Evolutionary conservation across 2,329 filamentous ascomycete species (phyloP), one percentile per base, ranked within the genome.

Genomic region (Ophiocordyceps camponoti-leonardi): DNA sequence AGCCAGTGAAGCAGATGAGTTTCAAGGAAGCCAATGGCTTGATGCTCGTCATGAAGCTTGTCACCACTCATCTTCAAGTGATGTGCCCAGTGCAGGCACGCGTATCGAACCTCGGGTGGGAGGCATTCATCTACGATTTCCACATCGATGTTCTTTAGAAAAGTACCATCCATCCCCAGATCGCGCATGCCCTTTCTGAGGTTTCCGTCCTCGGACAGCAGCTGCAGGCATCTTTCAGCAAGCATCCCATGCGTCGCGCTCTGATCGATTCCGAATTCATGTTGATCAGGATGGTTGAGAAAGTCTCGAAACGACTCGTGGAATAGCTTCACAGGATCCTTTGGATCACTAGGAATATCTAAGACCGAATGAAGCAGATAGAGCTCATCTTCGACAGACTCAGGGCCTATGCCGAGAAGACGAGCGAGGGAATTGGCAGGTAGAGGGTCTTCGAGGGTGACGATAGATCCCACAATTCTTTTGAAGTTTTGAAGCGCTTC

Each of bases 1-100:
- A 67, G 52, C 63, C 62, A 67, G 47, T 66, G 53, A 5, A 68
- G 62, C 42, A 67, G 53, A 47, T 66, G 59, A 10, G 47, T 31
- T 23, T 53, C 45, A 2, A 68, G 52, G 49, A 68, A 68, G 54
- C 52, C 11, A 6, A 46, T 35, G 7, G 22, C 45, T 33, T 35
- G 7, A 5, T 48, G 18, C 19, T 49, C 47, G 43, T 64, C 58
- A 42, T 48, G 46, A 47, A 61, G 53, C 37, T 46, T 52, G 41
- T 35, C 23, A 30, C 48, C 48, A 49, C 56, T 57, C 28, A 53
- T 44, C 11, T 41, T 49, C 10, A 58, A 41, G 49, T 67, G 63
- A 44, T 59, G 16, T 1, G 51, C 42, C 52, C 61, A 69, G 48
- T 66, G 64, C 2, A 52, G 53, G 49, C 60, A 66, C 14, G 62